Percentiles rank a stretch among this genome's conserved stretches.
These are phyloP conservation scores for Dactylonectria estremocensis DNA, from an alignment of 2,329 filamentous ascomycete genomes.

Conservation along the genomic window DNA sequence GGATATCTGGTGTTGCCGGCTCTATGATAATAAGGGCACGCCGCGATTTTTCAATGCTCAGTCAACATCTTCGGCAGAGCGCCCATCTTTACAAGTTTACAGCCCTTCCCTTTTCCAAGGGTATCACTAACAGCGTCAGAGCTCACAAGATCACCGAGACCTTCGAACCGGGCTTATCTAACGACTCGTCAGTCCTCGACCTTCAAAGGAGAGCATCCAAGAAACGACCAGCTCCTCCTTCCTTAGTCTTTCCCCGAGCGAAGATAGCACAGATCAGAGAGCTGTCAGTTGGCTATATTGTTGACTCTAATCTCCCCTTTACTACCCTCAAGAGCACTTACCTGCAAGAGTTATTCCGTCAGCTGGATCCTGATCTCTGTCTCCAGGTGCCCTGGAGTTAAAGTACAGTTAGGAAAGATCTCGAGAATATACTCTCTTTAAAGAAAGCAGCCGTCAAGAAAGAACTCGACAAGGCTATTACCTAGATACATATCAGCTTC, in stretches of 20 bases:
- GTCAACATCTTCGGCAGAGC: constrained; percentile 19
- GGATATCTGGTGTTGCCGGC: too few relatives aligned
- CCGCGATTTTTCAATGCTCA: too few relatives aligned
- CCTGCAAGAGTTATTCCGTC: too few relatives aligned
- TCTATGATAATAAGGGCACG: too few relatives aligned
- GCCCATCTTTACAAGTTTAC: constrained; percentile 16
- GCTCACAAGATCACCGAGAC: constrained; percentile 12
- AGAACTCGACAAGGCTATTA: background rate
- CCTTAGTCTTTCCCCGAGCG: constrained; percentile 17
- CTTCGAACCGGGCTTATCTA: constrained; percentile 12
- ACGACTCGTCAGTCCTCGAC: constrained; percentile 16
- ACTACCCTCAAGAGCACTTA: too few relatives aligned
- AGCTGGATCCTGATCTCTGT: too few relatives aligned
- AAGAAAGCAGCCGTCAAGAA: constrained; percentile 17
- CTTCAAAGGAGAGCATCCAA: constrained; percentile 18
- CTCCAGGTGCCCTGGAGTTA: too few relatives aligned
- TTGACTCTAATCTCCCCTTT: constrained; percentile 25
- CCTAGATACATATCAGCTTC: background rate
- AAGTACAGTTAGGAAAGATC: too few relatives aligned
- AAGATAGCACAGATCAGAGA: constrained; percentile 26
- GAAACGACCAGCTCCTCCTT: constrained; percentile 18
- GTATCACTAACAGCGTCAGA: constrained; percentile 22
- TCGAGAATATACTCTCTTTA: constrained; percentile 16
- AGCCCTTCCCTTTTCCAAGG: background rate
- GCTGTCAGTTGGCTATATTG: constrained; percentile 26